phyloP scores from a whole-genome alignment of 1,284 basidiomycete species.

The Violaceomyces palustris region DNA sequence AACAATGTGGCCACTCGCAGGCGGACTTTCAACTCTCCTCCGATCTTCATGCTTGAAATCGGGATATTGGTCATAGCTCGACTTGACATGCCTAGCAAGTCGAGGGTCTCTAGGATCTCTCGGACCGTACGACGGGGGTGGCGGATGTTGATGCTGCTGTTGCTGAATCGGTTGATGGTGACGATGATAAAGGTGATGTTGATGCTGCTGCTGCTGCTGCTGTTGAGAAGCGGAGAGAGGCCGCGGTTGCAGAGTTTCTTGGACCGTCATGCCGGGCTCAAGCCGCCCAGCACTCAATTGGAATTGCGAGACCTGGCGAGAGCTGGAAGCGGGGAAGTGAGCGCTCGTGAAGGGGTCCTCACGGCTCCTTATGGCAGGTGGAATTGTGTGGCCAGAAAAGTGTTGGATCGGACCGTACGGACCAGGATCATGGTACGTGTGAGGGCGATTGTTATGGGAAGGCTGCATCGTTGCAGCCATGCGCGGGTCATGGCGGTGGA shows the following conservation, averaged over 20 bases:
- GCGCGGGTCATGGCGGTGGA: too few species aligned
- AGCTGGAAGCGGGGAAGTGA: conserved; percentile 42
- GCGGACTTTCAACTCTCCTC: too few species aligned
- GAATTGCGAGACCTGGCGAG: conserved; percentile 43
- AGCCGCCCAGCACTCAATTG: conserved; percentile 29
- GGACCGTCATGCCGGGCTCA: conserved; percentile 47
- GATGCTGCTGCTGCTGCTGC: neutral
- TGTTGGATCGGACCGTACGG: too few species aligned
- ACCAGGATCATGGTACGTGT: too few species aligned
- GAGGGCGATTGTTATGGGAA: too few species aligned
- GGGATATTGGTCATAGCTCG: too few species aligned
- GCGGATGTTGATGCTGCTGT: conserved; percentile 3
- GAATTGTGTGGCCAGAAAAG: too few species aligned
- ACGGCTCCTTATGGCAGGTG: conserved; percentile 5
- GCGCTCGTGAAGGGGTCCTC: conserved; percentile 42
- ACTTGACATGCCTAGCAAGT: too few species aligned
- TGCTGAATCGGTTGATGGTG: neutral
- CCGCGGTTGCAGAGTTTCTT: conserved; percentile 27
- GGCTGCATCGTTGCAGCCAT: too few species aligned
- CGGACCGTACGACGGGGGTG: conserved; percentile 19
- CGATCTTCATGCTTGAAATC: too few species aligned
- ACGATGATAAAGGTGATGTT: neutral
- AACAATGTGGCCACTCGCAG: too few species aligned
- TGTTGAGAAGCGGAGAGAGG: neutral
- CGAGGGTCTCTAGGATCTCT: conserved; percentile 21